Conservation (phyloP, 2,329 filamentous ascomycete genomes). For the Rutstroemia sp. region DNA sequence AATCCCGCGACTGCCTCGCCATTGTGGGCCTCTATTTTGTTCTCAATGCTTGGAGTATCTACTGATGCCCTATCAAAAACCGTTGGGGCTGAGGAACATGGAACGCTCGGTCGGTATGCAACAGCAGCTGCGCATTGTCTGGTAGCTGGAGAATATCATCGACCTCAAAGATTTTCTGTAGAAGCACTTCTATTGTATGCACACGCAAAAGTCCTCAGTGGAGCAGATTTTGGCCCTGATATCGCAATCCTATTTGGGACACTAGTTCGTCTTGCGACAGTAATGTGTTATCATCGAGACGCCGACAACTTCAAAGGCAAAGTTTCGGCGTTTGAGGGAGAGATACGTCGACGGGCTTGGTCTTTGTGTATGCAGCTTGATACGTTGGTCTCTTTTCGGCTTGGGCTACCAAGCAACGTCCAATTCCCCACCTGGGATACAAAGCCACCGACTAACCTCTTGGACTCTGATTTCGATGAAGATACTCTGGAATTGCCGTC, state of each 20-base stretch:
- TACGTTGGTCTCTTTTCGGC: conserved; percentile 26
- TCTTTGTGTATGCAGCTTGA: conserved; percentile 23
- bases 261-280: conserved; percentile 45
- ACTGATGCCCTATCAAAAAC: conserved; percentile 6
- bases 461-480: conserved; percentile 26
- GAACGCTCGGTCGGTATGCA: conserved; percentile 1
- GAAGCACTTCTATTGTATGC: conserved; percentile 44
- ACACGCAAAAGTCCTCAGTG: conserved; percentile 43
- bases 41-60: conserved; percentile 18
- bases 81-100: not conserved
- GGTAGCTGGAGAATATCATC: conserved; percentile 41
- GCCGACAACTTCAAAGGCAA: conserved; percentile 24
- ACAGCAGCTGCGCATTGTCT: conserved; percentile 39
- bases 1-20: conserved; percentile 10
- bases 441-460: conserved; percentile 22
- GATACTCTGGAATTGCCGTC: conserved; percentile 18
- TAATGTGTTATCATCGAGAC: conserved; percentile 53
- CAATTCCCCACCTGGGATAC: conserved; percentile 20
- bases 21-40: conserved; percentile 23
- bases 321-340: conserved; percentile 35
- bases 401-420: conserved; percentile 26
- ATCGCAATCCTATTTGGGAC: conserved; percentile 45
- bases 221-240: conserved; percentile 42
- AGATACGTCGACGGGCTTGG: conserved; percentile 27
- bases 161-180: conserved; percentile 39